Percentiles rank a stretch among this genome's conserved stretches.
Conservation (phyloP, 371 early-diverging fungal genomes). For the Rhizopus sp. region DNA sequence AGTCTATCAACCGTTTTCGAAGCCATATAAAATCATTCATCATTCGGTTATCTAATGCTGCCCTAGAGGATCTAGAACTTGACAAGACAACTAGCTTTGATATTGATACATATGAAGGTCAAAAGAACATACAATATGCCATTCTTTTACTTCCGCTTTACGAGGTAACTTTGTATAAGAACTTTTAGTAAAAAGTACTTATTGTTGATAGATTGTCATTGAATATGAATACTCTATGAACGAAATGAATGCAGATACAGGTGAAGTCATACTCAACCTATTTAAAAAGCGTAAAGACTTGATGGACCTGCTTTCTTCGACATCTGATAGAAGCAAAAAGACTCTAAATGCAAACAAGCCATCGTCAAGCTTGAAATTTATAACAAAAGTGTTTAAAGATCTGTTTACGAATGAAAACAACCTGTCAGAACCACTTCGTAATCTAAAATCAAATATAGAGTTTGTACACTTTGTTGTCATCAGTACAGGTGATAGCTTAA, state of each 20-base stretch:
- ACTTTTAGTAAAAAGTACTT: background rate
- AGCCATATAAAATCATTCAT: slow-evolving; percentile 26
- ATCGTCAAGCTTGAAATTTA: slow-evolving; percentile 24
- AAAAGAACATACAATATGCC: slow-evolving; percentile 52
- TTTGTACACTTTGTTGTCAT: slow-evolving; percentile 49
- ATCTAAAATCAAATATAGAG: slow-evolving; percentile 39
- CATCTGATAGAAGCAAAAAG: slow-evolving; percentile 44
- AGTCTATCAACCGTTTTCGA: slow-evolving; percentile 9
- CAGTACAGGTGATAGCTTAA: slow-evolving; percentile 27
- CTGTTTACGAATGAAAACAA: slow-evolving; percentile 26
- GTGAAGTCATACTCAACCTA: slow-evolving; percentile 31
- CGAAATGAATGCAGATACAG: slow-evolving; percentile 26
- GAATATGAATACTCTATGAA: slow-evolving; percentile 38
- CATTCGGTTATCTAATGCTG: slow-evolving; percentile 32
- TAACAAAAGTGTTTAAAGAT: slow-evolving; percentile 27
- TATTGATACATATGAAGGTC: slow-evolving; percentile 49
- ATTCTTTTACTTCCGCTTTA: slow-evolving; percentile 48
- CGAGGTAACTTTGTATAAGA: slow-evolving; percentile 40
- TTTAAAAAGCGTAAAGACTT: slow-evolving; percentile 41
- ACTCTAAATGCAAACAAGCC: background rate
- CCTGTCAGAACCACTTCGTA: slow-evolving; percentile 2
- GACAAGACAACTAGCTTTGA: slow-evolving; percentile 59
- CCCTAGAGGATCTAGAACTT: slow-evolving; percentile 58
- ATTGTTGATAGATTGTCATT: slow-evolving; percentile 31
- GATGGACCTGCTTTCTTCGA: slow-evolving; percentile 21